Base-by-base conservation (phyloP, 2,329 filamentous ascomycete genomes). In the Clonostachys byssicola region DNA sequence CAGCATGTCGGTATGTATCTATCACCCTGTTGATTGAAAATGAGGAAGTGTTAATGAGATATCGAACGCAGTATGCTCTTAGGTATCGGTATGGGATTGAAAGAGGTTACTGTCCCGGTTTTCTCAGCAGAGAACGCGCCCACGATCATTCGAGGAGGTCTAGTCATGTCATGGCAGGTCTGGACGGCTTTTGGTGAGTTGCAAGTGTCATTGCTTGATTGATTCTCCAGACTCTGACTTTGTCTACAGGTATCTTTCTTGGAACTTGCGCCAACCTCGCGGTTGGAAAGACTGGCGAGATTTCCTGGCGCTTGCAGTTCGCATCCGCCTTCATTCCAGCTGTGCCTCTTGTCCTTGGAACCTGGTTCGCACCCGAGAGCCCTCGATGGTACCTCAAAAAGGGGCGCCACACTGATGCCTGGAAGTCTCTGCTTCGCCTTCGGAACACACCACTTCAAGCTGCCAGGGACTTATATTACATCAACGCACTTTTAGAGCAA, bases 381-480 rank as follows among this genome's bases (percentile, higher is more conserved):
- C 82, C 83, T 4, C 74, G 82, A 46, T 88, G 83, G 82, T 78
- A 74, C 47, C 78, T 87, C 61, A 84, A 84, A 59, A 85, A 84
- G 56, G 71, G 71, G 12, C 70, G 68, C 45, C 75, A 82, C 54
- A 50, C 50, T 5, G 65, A 79, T 42, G 83, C 83, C 2, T 85
- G 76, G 60, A 55, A 65, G 13, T 82, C 80, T 4, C 71, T 87
- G 1, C 63, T 74, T 13, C 68, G 69, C 8, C 71, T 87, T 6
- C 73, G 83, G 18, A 82, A 83, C 52, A 74, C 72, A 0, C 68
- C 75, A 3, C 56, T 87, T 2, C 80, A 83, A 56, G 82, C 82
- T 7, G 80, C 80, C 0, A 72, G 81, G 1, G 82, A 86, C 52
- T 63, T 85, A 1, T 85, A 81, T 62, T 81, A 81, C 50, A 83